Base-by-base conservation (phyloP, 2,329 filamentous ascomycete genomes). In the Bipolaris gigantea region DNA sequence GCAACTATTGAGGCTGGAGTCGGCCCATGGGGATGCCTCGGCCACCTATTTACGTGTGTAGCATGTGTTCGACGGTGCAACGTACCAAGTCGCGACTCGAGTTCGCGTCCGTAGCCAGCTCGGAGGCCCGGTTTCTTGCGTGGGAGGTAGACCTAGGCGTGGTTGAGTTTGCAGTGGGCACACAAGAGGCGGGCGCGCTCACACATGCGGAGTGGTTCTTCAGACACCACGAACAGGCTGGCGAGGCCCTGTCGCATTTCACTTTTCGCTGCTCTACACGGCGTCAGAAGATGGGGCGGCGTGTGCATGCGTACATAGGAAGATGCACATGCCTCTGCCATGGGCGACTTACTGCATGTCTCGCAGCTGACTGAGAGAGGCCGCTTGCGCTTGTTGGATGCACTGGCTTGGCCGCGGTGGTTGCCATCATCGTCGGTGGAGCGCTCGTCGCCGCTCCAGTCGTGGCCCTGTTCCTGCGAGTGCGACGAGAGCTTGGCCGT, bases 181-280 rank as follows among this genome's bases (percentile, higher is more conserved):
- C 5, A 32, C 34, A 53, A 42, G 41, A 35, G 47, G 54, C 19
- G 40, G 33, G 41, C 39, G 35, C 13, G 60, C 65, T 57, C 56
- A 70, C 84, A 69, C 87, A 89, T 38, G 79, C 63, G 59, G 87
- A 83, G 53, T 82, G 81, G 71, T 89, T 88, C 46, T 86, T 83
- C 45, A 83, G 75, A 70, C 87, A 90, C 87, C 87, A 89, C 19
- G 86, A 86, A 39, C 87, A 89, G n/a, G 85, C 84, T 1, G 89
- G 89, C 65, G 90, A 87, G 5, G 85, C 86, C 33, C 89, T 84
- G 74, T 92, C 89, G 73, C 73, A 76, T 75, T 76, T 75, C 48
- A 90, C 89, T 80, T 92, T 93, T 77, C 89, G 80, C 73, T 89
- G 86, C 75, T 92, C 47, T 50, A 30, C 25, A 32, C n/a, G 13